These are phyloP conservation scores for Epichloe bromicola DNA, from an alignment of 2,329 filamentous ascomycete species.

Conservation along the genomic window DNA sequence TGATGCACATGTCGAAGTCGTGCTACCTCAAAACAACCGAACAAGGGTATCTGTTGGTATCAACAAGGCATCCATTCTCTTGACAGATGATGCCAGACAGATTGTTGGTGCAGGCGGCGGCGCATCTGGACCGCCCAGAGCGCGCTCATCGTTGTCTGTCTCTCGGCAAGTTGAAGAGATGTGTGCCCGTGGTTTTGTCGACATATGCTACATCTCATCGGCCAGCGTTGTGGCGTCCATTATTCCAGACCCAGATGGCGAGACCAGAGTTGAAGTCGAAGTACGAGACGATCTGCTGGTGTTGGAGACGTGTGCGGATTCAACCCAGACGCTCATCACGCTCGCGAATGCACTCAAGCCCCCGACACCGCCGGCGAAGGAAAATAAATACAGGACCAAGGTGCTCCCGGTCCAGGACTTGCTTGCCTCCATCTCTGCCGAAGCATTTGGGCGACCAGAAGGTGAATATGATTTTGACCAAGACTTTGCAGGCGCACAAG, in stretches of 20 bases:
- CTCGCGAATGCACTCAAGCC: slow-evolving; percentile 71
- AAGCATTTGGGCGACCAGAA: slow-evolving; percentile 57
- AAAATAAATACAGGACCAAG: slow-evolving; percentile 75
- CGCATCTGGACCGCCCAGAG: slow-evolving; percentile 8
- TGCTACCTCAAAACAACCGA: slow-evolving; percentile 51
- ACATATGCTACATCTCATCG: slow-evolving; percentile 76
- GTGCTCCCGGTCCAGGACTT: slow-evolving; percentile 79
- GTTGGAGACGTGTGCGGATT: slow-evolving; percentile 91
- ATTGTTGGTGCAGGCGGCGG: slow-evolving; percentile 10
- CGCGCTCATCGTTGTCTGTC: slow-evolving; percentile 21
- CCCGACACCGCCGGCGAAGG: slow-evolving; percentile 68
- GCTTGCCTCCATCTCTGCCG: slow-evolving; percentile 77
- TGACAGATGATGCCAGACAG: slow-evolving; percentile 59
- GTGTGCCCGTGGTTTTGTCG: slow-evolving; percentile 62
- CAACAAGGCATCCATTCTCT: slow-evolving; percentile 67
- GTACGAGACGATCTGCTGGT: slow-evolving; percentile 77
- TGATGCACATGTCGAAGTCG: slow-evolving; percentile 58
- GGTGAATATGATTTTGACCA: slow-evolving; percentile 51
- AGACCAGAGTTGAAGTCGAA: slow-evolving; percentile 60
- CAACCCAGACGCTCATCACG: slow-evolving; percentile 78
- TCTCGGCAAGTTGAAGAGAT: slow-evolving; percentile 42
- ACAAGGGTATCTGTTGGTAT: slow-evolving; percentile 54
- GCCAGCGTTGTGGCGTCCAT: slow-evolving; percentile 57
- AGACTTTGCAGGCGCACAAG: slow-evolving; percentile 44
- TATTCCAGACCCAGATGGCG: slow-evolving; percentile 35